phyloP scores from a whole-genome alignment of 2,329 filamentous ascomycete species.

The Emergomyces africanus region DNA sequence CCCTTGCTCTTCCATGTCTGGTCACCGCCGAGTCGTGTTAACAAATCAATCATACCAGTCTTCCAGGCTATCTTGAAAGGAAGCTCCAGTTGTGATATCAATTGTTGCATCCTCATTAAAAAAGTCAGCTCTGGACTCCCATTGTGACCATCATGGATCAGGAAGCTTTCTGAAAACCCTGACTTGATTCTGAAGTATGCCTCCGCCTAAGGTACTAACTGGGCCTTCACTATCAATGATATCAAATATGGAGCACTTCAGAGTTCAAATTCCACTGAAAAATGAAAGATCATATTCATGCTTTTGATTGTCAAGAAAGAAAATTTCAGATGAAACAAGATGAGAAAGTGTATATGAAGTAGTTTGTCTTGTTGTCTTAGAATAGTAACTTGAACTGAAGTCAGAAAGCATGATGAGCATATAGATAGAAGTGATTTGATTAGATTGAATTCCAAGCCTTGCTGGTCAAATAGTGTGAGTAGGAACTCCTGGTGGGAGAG shows the following conservation, averaged over 20 bases:
- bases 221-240: slow-evolving; percentile 7
- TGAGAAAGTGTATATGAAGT: slow-evolving; percentile 6
- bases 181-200: slow-evolving; percentile 10
- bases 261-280: slow-evolving; percentile 10
- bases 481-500: slow-evolving; percentile 9
- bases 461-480: slow-evolving; percentile 6
- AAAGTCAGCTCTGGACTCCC: slow-evolving; percentile 7
- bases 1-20: slow-evolving; percentile 7
- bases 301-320: slow-evolving; percentile 5
- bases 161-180: slow-evolving; percentile 8
- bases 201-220: no score
- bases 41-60: slow-evolving; percentile 9
- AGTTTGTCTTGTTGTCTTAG: slow-evolving; percentile 4
- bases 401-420: slow-evolving; percentile 7
- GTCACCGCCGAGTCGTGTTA: slow-evolving; percentile 3
- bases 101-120: slow-evolving; percentile 10
- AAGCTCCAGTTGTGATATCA: slow-evolving; percentile 6
- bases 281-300: slow-evolving; percentile 6
- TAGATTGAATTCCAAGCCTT: slow-evolving; percentile 5
- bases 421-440: slow-evolving; percentile 5
- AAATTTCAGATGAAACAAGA: slow-evolving; percentile 8
- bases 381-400: slow-evolving; percentile 6
- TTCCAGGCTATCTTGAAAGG: slow-evolving; percentile 6
- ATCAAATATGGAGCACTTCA: slow-evolving; percentile 9
- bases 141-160: slow-evolving; percentile 8